Conservation (phyloP, 495 filamentous ascomycete genomes). For the Aspergillus incahuasiensis region DNA sequence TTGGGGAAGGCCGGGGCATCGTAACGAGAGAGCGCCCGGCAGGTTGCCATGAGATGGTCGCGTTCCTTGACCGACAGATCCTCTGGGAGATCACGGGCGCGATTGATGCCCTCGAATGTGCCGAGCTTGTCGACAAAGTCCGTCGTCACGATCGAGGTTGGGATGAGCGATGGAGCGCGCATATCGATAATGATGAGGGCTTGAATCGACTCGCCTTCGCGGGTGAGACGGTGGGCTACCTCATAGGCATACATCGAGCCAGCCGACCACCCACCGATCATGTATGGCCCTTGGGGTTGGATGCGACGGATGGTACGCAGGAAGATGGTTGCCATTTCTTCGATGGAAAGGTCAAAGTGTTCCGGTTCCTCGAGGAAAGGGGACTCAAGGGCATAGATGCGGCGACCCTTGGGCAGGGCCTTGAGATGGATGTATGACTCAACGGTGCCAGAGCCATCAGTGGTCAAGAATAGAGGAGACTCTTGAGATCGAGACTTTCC, state of each 20-base stretch:
- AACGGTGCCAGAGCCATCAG: slow-evolving; percentile 4
- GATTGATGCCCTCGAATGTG: not conserved
- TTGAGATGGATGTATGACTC: slow-evolving; percentile 2
- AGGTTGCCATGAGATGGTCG: not conserved
- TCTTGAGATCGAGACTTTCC: not conserved
- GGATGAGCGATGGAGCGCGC: not conserved
- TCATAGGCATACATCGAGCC: slow-evolving; percentile 9
- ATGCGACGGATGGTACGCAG: slow-evolving; percentile 3
- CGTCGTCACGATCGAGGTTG: not conserved
- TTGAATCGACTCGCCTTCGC: slow-evolving; percentile 2
- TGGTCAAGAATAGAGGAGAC: slow-evolving; percentile 4
- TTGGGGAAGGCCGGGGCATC: not conserved
- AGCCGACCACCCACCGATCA: slow-evolving; percentile 12
- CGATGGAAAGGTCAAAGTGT: not conserved
- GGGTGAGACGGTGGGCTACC: slow-evolving; percentile 2
- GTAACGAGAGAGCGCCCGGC: not conserved
- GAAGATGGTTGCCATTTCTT: slow-evolving; percentile 3
- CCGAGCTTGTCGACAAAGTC: slow-evolving; percentile 6
- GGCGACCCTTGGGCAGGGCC: not conserved
- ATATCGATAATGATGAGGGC: slow-evolving; percentile 8
- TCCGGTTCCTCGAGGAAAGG: slow-evolving; percentile 2
- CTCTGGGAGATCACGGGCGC: not conserved
- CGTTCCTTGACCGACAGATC: not conserved
- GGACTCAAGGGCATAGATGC: slow-evolving; percentile 9
- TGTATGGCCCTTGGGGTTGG: slow-evolving; percentile 11